Percentiles rank a stretch among this genome's conserved stretches.
Evolutionary conservation across 2,329 filamentous ascomycete species (phyloP).

Genomic region (Penicillium sp.): DNA sequence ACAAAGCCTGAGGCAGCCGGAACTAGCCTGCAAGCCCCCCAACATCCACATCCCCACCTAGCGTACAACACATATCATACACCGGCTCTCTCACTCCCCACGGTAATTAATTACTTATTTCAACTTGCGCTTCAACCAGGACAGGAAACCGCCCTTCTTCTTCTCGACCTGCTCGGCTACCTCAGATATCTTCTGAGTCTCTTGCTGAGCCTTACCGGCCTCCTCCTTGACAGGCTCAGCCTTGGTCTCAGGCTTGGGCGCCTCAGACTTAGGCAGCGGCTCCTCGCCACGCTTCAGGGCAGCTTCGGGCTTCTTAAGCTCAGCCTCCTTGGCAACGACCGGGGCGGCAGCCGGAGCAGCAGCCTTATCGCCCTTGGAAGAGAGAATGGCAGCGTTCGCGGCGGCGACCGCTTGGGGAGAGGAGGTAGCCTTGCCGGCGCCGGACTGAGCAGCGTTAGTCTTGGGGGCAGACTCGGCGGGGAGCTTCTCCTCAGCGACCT

Average conservation of each 20-base stretch:
- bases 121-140: conserved; percentile 32
- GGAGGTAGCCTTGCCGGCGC: conserved; percentile 8
- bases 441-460: conserved; percentile 1
- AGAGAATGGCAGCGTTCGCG: conserved; percentile 18
- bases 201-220: not conserved
- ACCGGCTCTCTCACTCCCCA: not conserved
- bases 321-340: conserved; percentile 7
- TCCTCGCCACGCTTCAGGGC: conserved; percentile 24
- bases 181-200: conserved; percentile 3
- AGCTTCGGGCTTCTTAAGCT: conserved; percentile 25
- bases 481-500: conserved; percentile 7
- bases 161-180: conserved; percentile 11
- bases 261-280: conserved; percentile 7
- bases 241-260: conserved; percentile 9
- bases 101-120: conserved; percentile 15
- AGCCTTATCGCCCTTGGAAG: conserved; percentile 21
- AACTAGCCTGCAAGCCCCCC: not conserved
- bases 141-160: conserved; percentile 26
- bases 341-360: conserved; percentile 10
- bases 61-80: conserved; percentile 8
- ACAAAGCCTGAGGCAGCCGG: not conserved
- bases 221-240: conserved; percentile 9
- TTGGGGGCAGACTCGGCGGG: conserved; percentile 6
- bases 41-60: not conserved
- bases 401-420: conserved; percentile 21